phyloP scores from a whole-genome alignment of 2,329 filamentous ascomycete species.

The Fusarium graminum region DNA sequence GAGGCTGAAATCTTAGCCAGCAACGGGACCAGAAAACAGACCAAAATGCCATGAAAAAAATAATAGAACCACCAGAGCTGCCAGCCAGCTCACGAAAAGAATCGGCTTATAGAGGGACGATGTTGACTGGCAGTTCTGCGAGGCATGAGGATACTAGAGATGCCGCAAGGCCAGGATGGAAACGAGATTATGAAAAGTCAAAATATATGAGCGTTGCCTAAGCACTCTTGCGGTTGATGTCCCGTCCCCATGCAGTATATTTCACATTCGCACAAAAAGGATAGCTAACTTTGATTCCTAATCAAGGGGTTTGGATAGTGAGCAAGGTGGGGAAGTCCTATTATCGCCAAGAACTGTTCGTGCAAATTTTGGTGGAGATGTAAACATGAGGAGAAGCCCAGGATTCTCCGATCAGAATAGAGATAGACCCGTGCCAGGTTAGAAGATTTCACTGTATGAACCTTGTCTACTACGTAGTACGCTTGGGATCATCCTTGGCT shows the following conservation, averaged over 20 bases:
- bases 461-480: constrained; percentile 9
- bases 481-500: constrained; percentile 1
- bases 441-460: constrained; percentile 9
- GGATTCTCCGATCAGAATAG: constrained; percentile 27
- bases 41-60: constrained; percentile 72
- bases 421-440: neutral
- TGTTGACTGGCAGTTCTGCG: constrained; percentile 72
- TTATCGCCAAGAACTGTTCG: constrained; percentile 42
- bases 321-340: constrained; percentile 27
- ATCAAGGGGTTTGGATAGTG: constrained; percentile 4
- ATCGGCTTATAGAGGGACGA: constrained; percentile 68
- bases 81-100: constrained; percentile 69
- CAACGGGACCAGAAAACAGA: constrained; percentile 70
- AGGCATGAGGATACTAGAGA: constrained; percentile 70
- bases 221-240: constrained; percentile 6
- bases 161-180: constrained; percentile 72
- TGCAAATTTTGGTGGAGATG: constrained; percentile 42
- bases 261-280: neutral
- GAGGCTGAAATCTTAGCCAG: constrained; percentile 73
- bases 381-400: constrained; percentile 25
- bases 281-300: too few relatives aligned
- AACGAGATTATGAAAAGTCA: constrained; percentile 55
- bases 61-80: constrained; percentile 69
- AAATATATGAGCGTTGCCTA: constrained; percentile 33
- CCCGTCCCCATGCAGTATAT: neutral